Evolutionary conservation across 257 asterid genomes (phyloP).

Genomic region (Thymus quinquecostatus): DNA sequence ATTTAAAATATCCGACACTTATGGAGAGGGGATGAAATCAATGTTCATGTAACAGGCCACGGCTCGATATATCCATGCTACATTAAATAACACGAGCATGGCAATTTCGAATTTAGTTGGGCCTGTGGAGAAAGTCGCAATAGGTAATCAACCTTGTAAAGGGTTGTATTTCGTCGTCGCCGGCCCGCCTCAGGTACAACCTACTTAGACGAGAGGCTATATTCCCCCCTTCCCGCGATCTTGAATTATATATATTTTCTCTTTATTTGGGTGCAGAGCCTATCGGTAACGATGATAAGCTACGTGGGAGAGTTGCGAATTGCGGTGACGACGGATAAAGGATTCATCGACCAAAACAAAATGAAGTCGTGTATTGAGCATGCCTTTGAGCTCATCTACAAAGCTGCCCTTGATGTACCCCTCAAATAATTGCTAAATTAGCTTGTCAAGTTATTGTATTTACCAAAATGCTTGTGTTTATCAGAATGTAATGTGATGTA

Average conservation of each 20-base stretch:
- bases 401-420: constrained; percentile 40
- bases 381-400: constrained; percentile 51
- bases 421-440: neutral
- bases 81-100: constrained; percentile 61
- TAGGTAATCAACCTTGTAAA: constrained; percentile 51
- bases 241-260: neutral
- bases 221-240: too few species aligned
- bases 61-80: constrained; percentile 43
- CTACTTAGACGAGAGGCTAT: too few species aligned
- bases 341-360: constrained; percentile 53
- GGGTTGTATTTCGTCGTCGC: constrained; percentile 56
- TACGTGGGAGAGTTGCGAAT: constrained; percentile 58
- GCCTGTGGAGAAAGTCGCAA: constrained; percentile 51
- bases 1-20: too few species aligned
- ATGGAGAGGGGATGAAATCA: too few species aligned
- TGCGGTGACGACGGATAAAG: constrained; percentile 57
- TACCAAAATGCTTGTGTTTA: too few species aligned
- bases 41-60: constrained; percentile 39
- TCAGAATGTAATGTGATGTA: too few species aligned
- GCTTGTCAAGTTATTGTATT: neutral
- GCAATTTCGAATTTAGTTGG: constrained; percentile 59
- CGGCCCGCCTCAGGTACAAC: constrained; percentile 54
- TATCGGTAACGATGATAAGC: constrained; percentile 52
- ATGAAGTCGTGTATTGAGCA: constrained; percentile 53
- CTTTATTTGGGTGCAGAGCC: constrained; percentile 47